Evolutionary conservation across 2,329 filamentous ascomycete genomes (phyloP), one percentile per base, ranked within the genome.

Genomic region (Phyllosticta citriasiana): DNA sequence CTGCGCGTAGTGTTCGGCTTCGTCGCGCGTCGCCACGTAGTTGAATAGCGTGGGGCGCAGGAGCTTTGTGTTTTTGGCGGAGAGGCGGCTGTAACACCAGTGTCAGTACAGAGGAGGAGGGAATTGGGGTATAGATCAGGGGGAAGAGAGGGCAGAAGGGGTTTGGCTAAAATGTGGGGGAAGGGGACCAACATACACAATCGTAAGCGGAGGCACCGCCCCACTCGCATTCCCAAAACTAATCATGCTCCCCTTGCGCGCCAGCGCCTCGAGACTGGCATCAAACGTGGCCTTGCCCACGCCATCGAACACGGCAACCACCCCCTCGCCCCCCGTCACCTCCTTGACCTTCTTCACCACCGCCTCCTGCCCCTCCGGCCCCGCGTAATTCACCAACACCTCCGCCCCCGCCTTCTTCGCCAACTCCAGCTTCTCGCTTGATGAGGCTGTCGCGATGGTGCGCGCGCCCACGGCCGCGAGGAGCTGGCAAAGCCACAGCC

Each of bases 271-370:
- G 65, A 96, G 72, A 68, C 87, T 88, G 22, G 83, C 80, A 66
- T 96, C 89, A 76, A 94, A 96, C 0, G 92, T 96, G 56, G 82
- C 81, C 77, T 90, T 90, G 12, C 91, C 92, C 2, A 96, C 89
- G 5, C 89, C 88, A 71, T 96, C 91, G 71, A 91, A 95, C 27
- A 96, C 87, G 9, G 87, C 90, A 65, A 84, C 82, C 2, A 88
- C 86, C 7, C 92, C 92, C 63, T 84, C 77, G 0, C 87, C 87
- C 1, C 79, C 82, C 0, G 91, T 96, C 56, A 89, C 84, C 70
- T 88, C 81, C 67, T 81, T 78, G 5, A 90, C 85, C 70, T 82
- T 79, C 47, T 72, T 74, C 61, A 82, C 82, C 25, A 87, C 77
- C 62, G 83, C 78, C 55, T 86, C 84, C 33, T 77, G 73, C 14